Conservation (phyloP, 2,329 filamentous ascomycete species). For the Trichoderma harzianum region DNA sequence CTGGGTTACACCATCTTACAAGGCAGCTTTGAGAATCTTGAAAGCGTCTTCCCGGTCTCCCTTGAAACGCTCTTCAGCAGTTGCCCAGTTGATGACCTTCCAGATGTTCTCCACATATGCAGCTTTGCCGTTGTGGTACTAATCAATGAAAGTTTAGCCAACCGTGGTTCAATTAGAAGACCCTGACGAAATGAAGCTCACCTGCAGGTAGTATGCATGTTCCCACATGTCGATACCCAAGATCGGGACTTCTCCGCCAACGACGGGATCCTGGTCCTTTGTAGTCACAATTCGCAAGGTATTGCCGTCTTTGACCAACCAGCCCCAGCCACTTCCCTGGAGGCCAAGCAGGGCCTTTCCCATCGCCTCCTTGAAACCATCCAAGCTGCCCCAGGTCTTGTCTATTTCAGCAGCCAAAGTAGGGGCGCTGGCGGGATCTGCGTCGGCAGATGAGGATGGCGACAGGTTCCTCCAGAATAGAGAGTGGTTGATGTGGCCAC, state of each 20-base stretch:
- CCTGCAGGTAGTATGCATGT: slow-evolving; percentile 85
- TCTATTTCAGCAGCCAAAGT: slow-evolving; percentile 59
- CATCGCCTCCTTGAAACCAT: slow-evolving; percentile 65
- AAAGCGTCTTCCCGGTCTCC: slow-evolving; percentile 47
- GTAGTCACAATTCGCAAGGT: slow-evolving; percentile 70
- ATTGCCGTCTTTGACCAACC: slow-evolving; percentile 66
- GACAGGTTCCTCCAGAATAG: slow-evolving; percentile 87
- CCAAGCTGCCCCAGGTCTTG: slow-evolving; percentile 65
- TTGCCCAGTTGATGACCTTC: slow-evolving; percentile 77
- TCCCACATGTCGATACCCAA: slow-evolving; percentile 90
- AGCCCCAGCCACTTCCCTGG: slow-evolving; percentile 85
- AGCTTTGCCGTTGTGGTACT: slow-evolving; percentile 74
- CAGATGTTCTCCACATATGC: slow-evolving; percentile 74
- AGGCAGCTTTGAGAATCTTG: slow-evolving; percentile 41
- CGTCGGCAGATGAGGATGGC: slow-evolving; percentile 55
- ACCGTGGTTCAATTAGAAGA: not conserved
- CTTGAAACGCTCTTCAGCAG: slow-evolving; percentile 59
- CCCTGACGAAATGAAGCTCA: slow-evolving; percentile 26
- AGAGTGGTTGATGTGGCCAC: slow-evolving; percentile 89
- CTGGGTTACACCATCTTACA: slow-evolving; percentile 27
- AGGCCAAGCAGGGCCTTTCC: slow-evolving; percentile 63
- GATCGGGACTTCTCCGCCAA: slow-evolving; percentile 62
- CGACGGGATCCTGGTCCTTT: slow-evolving; percentile 81
- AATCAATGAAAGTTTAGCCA: slow-evolving; percentile 22
- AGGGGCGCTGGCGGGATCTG: slow-evolving; percentile 54